phyloP scores from a whole-genome alignment of 106 monocot species.

The Dioscorea zingiberensis region DNA sequence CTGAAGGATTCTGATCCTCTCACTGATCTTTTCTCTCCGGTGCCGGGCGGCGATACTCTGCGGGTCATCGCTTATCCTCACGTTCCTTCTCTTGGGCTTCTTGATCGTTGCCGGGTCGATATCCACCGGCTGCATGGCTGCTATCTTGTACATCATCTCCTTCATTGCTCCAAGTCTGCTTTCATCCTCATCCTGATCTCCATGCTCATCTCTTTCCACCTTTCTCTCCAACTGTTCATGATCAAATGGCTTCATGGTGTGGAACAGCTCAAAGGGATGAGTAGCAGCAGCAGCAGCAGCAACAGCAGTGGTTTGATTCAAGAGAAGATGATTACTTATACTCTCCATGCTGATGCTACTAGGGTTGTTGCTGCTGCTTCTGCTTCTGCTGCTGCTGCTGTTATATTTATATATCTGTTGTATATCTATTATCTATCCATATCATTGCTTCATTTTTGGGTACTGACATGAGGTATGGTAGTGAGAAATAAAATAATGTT shows the following conservation, averaged over 20 bases:
- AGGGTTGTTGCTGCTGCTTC: slow-evolving; percentile 4
- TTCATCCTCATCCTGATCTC: slow-evolving; percentile 26
- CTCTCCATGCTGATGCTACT: slow-evolving; percentile 37
- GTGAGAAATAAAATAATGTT: slow-evolving; percentile 20
- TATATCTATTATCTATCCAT: no score
- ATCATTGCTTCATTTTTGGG: no score
- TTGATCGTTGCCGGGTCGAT: slow-evolving; percentile 70
- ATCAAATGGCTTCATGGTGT: slow-evolving; percentile 13
- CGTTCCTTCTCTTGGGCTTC: slow-evolving; percentile 65
- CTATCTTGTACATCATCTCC: slow-evolving; percentile 87
- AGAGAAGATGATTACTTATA: slow-evolving; percentile 19
- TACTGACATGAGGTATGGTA: slow-evolving; percentile 19
- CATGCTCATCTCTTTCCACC: not conserved
- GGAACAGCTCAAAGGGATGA: slow-evolving; percentile 14
- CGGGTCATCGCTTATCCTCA: slow-evolving; percentile 76
- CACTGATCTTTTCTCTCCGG: slow-evolving; percentile 67
- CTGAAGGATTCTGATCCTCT: slow-evolving; percentile 69
- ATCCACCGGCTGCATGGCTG: slow-evolving; percentile 81
- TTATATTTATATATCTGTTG: slow-evolving; percentile 21
- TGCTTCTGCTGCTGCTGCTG: not conserved
- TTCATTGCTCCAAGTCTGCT: slow-evolving; percentile 62
- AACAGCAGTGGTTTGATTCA: no score
- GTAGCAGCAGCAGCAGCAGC: no score
- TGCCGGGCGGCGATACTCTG: slow-evolving; percentile 79
- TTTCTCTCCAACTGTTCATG: not conserved